phyloP scores from a whole-genome alignment of 2,329 filamentous ascomycete genomes.

The Fusarium nygamai region DNA sequence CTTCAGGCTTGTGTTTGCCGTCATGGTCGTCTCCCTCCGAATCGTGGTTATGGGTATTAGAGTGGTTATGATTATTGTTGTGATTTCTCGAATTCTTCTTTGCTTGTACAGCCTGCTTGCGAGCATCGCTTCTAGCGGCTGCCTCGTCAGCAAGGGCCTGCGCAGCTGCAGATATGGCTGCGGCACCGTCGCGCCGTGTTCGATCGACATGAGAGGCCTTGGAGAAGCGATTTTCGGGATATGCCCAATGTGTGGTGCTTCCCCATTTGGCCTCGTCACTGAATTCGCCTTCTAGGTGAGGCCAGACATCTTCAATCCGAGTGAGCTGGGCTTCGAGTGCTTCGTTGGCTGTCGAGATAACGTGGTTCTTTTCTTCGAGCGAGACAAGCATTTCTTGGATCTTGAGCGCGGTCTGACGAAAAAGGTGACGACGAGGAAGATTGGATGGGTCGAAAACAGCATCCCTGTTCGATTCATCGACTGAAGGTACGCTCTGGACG shows the following conservation, averaged over 20 bases:
- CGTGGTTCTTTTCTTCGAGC: constrained; percentile 97
- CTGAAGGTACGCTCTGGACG: constrained; percentile 51
- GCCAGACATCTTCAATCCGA: constrained; percentile 87
- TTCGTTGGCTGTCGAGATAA: constrained; percentile 91
- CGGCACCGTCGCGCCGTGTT: constrained; percentile 80
- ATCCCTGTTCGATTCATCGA: constrained; percentile 55
- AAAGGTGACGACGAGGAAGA: constrained; percentile 75
- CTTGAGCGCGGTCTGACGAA: constrained; percentile 79
- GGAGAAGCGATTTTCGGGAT: constrained; percentile 80
- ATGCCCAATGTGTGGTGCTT: constrained; percentile 94
- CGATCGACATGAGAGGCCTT: constrained; percentile 75
- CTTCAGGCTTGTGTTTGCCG: constrained; percentile 58
- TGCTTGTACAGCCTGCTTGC: constrained; percentile 82
- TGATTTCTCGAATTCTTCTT: constrained; percentile 77
- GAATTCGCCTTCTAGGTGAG: constrained; percentile 87
- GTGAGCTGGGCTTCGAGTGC: constrained; percentile 85
- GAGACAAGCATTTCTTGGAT: constrained; percentile 88
- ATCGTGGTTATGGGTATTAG: constrained; percentile 57
- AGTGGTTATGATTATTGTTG: constrained; percentile 31
- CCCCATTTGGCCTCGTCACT: constrained; percentile 95
- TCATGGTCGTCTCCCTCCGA: constrained; percentile 81
- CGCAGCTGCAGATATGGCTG: constrained; percentile 79
- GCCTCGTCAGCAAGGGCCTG: constrained; percentile 84
- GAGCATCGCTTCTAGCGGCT: constrained; percentile 82
- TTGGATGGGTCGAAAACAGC: constrained; percentile 66